Evolutionary conservation across 164 flowering plant genomes (phyloP), one percentile per base, ranked within the genome.

Genomic region (Chimonanthus salicifolius): DNA sequence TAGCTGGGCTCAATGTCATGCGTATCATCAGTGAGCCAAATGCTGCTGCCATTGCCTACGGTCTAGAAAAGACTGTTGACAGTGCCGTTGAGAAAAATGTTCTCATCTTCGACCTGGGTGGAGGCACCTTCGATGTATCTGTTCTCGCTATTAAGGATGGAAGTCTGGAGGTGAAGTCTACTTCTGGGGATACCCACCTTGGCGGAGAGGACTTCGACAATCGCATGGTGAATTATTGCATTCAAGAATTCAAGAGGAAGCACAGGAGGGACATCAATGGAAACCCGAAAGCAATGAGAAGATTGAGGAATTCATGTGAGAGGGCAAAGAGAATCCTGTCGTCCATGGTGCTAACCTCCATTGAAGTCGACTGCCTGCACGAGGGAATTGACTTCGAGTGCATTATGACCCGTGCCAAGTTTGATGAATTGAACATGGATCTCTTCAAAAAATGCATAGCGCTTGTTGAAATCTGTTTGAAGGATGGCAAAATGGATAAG

Each of bases 141-240:
- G 5, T 71, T 10, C 73, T 71, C 45, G 8, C 45, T 7, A 71
- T 71, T 4, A 63, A 71, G 0, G 49, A 60, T 20, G 73, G 73
- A 10, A 71, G 4, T 9, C 60, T 71, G 11, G 73, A 58, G 33
- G 73, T 71, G 7, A 58, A 58, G 73, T 65, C 64, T 9, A 62
- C 65, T 13, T 65, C 46, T 2, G 74, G 74, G 2, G 68, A 72
- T 45, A 72, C 90, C 71, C 89, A 85, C 51, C 83, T 86, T 58
- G 89, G 87, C 45, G 88, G 89, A 63, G 89, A 87, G 20, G 90
- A 87, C 76, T 87, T 87, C 74, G 90, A 87, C 51, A 87, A 87
- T 81, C 80, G 92, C 62, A 85, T 88, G 88, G 72, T 84, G 60
- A 81, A 78, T 71, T 84, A 85, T 64, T 87, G 82, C 43, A 83